These are phyloP conservation scores for Datisca glomerata DNA, from an alignment of 306 rosid genomes.

Conservation along the genomic window DNA sequence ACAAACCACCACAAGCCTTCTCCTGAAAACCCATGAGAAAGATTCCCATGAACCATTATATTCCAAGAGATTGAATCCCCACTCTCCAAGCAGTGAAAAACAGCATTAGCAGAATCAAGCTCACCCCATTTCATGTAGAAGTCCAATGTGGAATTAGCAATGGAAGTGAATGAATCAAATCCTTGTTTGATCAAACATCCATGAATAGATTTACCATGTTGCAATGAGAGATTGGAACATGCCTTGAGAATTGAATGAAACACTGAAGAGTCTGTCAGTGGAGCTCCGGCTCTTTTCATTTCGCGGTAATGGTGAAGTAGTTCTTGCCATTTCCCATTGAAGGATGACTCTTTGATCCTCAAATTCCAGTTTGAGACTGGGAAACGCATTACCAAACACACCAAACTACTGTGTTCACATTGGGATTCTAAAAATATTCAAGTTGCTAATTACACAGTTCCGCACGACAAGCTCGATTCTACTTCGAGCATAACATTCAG, in stretches of 20 bases:
- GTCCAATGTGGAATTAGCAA: constrained; percentile 26
- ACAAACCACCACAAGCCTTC: constrained; percentile 29
- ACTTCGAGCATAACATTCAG: no score
- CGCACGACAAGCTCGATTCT: no score
- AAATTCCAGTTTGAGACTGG: constrained; percentile 12
- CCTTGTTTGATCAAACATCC: constrained; percentile 26
- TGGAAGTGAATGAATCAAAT: constrained; percentile 23
- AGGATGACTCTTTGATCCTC: constrained; percentile 22
- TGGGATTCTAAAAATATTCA: no score
- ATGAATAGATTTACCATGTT: constrained; percentile 21
- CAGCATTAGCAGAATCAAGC: constrained; percentile 19
- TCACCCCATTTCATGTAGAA: constrained; percentile 28
- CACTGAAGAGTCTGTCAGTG: constrained; percentile 11
- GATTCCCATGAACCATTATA: constrained; percentile 24
- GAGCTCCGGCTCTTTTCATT: constrained; percentile 7
- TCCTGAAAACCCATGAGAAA: constrained; percentile 14
- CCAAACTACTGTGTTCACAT: not conserved
- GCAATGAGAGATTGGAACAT: constrained; percentile 18
- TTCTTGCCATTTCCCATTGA: constrained; percentile 25
- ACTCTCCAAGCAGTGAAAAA: constrained; percentile 14
- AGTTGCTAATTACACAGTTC: no score
- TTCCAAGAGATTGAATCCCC: constrained; percentile 39
- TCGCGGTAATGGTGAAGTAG: constrained; percentile 17
- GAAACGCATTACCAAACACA: constrained; percentile 14
- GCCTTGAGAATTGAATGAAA: constrained; percentile 29